Percentiles rank a stretch among this genome's conserved stretches.
Evolutionary conservation across 768 basidiomycete species (phyloP).

Genomic region (Crepidotus variabilis): DNA sequence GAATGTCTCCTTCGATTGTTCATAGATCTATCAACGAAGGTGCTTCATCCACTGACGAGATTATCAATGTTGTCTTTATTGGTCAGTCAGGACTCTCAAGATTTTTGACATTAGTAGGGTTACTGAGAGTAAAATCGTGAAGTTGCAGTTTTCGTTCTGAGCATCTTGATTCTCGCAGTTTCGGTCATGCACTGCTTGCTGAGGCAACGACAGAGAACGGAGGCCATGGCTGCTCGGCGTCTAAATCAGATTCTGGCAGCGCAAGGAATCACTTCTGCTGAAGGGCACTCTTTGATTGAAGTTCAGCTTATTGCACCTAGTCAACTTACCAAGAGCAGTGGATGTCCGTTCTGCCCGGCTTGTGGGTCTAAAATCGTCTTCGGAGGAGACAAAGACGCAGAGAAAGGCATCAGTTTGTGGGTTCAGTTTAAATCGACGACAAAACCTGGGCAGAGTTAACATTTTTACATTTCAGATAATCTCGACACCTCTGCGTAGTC

Average conservation of each 20-base stretch:
- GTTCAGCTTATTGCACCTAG: not conserved
- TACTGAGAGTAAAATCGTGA: not conserved
- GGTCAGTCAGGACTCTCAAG: not conserved
- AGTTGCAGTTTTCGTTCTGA: slow-evolving; percentile 10
- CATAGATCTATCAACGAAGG: not conserved
- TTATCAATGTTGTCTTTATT: slow-evolving; percentile 2
- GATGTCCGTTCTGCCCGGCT: not conserved
- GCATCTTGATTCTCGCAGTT: slow-evolving; percentile 8
- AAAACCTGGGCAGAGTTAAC: no score
- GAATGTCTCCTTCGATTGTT: not conserved
- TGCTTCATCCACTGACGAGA: not conserved
- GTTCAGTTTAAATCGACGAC: no score
- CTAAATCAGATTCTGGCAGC: not conserved
- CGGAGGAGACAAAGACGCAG: no score
- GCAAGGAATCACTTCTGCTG: not conserved
- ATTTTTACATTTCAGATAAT: no score
- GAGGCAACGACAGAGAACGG: slow-evolving; percentile 2
- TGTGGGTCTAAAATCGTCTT: not conserved
- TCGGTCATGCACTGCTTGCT: slow-evolving; percentile 7
- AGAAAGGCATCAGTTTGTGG: no score
- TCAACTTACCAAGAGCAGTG: not conserved
- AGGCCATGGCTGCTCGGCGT: not conserved
- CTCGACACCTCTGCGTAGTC: no score
- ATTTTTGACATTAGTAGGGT: not conserved
- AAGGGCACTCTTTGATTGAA: not conserved